Evolutionary conservation across 192 early-diverging fungal genomes (phyloP).

Genomic region (Gaertneriomyces sp.): DNA sequence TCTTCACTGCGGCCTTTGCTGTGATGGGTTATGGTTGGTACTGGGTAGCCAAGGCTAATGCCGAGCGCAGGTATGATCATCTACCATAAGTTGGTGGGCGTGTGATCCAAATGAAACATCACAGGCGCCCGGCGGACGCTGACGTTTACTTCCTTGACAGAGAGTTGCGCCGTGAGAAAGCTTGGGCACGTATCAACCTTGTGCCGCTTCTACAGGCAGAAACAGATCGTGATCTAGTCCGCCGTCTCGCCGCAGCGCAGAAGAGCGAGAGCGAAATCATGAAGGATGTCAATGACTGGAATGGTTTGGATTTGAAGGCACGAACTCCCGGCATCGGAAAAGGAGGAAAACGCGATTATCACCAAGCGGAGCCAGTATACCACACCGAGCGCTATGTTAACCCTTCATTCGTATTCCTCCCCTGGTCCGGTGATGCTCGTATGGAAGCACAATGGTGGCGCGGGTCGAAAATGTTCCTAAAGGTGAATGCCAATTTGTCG

Average conservation of each 20-base stretch:
- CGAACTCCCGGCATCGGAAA: slow-evolving; percentile 43
- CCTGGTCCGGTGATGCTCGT: slow-evolving; percentile 33
- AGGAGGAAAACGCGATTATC: slow-evolving; percentile 56
- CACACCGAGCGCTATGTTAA: slow-evolving; percentile 76
- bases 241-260: slow-evolving; percentile 68
- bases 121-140: neutral
- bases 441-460: slow-evolving; percentile 53
- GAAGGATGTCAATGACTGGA: slow-evolving; percentile 64
- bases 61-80: slow-evolving; percentile 58
- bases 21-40: slow-evolving; percentile 82
- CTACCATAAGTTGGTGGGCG: neutral
- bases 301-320: slow-evolving; percentile 41
- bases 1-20: slow-evolving; percentile 69
- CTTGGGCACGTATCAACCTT: slow-evolving; percentile 89
- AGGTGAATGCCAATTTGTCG: slow-evolving; percentile 11
- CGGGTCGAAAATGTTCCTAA: slow-evolving; percentile 47
- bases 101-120: neutral
- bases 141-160: slow-evolving; percentile 36
- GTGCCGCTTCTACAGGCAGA: slow-evolving; percentile 89
- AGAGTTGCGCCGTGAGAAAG: slow-evolving; percentile 86
- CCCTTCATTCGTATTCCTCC: slow-evolving; percentile 63
- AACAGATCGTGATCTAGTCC: slow-evolving; percentile 83
- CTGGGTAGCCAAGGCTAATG: slow-evolving; percentile 57
- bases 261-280: slow-evolving; percentile 79
- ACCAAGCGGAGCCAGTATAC: slow-evolving; percentile 80